Percentiles rank a stretch among this genome's conserved stretches.
Conservation (phyloP, 1,284 basidiomycete species). For the Phlebopus sp. region DNA sequence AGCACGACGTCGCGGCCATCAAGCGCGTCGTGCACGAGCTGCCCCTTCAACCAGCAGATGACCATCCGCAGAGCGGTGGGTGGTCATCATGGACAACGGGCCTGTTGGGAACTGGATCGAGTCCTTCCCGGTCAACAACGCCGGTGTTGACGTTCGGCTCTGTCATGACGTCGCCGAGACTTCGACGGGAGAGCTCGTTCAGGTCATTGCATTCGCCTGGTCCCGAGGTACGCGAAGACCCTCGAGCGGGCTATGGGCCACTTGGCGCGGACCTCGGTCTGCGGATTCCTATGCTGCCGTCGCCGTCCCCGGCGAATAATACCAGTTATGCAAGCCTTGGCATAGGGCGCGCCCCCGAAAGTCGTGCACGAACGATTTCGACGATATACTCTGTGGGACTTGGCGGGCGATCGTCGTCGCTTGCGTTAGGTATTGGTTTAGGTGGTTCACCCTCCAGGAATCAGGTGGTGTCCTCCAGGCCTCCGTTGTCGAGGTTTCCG, state of each 20-base stretch:
- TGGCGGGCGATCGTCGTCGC: constrained; percentile 38
- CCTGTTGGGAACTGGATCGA: constrained; percentile 38
- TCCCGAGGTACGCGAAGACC: constrained; percentile 14
- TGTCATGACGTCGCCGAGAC: constrained; percentile 60
- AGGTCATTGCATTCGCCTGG: constrained; percentile 23
- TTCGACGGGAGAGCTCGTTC: constrained; percentile 47
- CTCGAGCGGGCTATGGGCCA: not conserved
- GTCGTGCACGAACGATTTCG: constrained; percentile 47
- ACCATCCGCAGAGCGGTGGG: constrained; percentile 22
- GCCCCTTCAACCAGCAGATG: constrained; percentile 3
- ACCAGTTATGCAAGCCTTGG: constrained; percentile 13
- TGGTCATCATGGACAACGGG: constrained; percentile 61
- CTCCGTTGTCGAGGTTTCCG: not conserved
- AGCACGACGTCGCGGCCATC: constrained; percentile 72
- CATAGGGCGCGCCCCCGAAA: constrained; percentile 19
- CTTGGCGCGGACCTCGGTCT: constrained; percentile 47
- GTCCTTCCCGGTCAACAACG: constrained; percentile 17
- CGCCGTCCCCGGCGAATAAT: constrained; percentile 32
- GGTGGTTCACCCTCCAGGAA: constrained; percentile 12
- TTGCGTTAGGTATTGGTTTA: constrained; percentile 20
- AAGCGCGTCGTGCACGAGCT: constrained; percentile 56
- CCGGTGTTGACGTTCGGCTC: constrained; percentile 60
- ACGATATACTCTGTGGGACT: constrained; percentile 63
- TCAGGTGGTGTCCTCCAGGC: not conserved
- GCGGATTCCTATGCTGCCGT: constrained; percentile 64